Conservation (phyloP, 352 stramenopile species). For the Globisporangium yorkense region DNA sequence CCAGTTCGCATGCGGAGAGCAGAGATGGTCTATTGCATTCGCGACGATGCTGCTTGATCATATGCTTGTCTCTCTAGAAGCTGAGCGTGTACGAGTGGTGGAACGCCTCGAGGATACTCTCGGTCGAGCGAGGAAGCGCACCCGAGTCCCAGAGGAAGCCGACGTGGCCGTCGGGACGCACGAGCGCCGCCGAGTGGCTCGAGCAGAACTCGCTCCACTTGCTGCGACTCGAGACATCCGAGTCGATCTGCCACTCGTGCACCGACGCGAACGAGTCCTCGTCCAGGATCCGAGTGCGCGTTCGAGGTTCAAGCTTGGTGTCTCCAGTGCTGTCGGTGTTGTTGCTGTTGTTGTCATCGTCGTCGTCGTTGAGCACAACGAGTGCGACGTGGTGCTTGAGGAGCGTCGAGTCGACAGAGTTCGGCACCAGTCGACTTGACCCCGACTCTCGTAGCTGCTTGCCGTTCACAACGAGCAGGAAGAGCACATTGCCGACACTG, state of each 20-base stretch:
- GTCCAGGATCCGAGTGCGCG: background rate
- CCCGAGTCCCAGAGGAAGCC: conserved; percentile 44
- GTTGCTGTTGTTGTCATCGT: conserved; percentile 12
- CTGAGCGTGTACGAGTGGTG: conserved; percentile 8
- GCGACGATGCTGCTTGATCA: background rate
- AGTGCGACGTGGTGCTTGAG: conserved; percentile 36
- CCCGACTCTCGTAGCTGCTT: conserved; percentile 10
- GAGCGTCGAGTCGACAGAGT: background rate
- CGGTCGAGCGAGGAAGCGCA: background rate
- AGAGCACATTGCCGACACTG: conserved; percentile 29
- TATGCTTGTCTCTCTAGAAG: background rate
- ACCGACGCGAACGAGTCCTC: conserved; percentile 20
- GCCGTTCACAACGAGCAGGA: conserved; percentile 45
- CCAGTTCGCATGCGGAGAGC: background rate
- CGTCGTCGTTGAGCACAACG: conserved; percentile 23
- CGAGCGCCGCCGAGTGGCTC: conserved; percentile 33
- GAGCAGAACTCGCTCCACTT: conserved; percentile 38
- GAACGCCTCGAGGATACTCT: conserved; percentile 7
- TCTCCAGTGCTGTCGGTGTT: background rate
- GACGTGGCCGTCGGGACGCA: conserved; percentile 80
- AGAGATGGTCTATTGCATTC: background rate
- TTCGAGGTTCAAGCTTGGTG: background rate
- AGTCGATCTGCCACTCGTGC: conserved; percentile 22
- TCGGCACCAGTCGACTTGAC: background rate
- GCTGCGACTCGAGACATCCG: conserved; percentile 16